Evolutionary conservation across 208 protist species (phyloP).

Genomic region (Trypanosoma vivax): DNA sequence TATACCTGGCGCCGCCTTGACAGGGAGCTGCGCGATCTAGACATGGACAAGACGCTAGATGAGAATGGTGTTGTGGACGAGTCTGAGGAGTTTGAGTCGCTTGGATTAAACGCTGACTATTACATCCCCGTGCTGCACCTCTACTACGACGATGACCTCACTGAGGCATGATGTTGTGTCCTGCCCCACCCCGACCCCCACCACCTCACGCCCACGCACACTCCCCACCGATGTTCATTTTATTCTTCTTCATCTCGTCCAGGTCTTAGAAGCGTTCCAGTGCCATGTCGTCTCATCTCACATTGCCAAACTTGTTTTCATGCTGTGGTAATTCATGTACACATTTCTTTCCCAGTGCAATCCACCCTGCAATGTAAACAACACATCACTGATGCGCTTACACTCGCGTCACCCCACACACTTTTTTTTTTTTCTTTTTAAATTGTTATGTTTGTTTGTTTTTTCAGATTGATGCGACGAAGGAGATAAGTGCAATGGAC

Average conservation of each 20-base stretch:
- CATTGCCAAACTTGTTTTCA: no score
- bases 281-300: no score
- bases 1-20: slow-evolving; percentile 91
- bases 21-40: slow-evolving; percentile 62
- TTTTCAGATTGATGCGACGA: neutral
- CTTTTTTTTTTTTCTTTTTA: slow-evolving; percentile 4
- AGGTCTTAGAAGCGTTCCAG: no score
- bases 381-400: no score
- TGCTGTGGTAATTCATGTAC: no score
- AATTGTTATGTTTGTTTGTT: neutral
- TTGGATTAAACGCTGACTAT: slow-evolving; percentile 87
- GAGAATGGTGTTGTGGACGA: slow-evolving; percentile 90
- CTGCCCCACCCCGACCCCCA: neutral
- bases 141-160: slow-evolving; percentile 93
- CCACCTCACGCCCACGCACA: neutral
- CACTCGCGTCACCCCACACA: neutral
- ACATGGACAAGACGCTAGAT: slow-evolving; percentile 86
- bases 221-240: neutral
- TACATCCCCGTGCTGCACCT: slow-evolving; percentile 91
- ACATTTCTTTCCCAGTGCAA: no score
- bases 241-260: slow-evolving; percentile 1
- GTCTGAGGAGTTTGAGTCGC: slow-evolving; percentile 78
- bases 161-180: slow-evolving; percentile 44
- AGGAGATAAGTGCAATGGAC: neutral
- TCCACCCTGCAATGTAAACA: no score